Conservation (phyloP, 306 rosid genomes). For the Acacia confusa region DNA sequence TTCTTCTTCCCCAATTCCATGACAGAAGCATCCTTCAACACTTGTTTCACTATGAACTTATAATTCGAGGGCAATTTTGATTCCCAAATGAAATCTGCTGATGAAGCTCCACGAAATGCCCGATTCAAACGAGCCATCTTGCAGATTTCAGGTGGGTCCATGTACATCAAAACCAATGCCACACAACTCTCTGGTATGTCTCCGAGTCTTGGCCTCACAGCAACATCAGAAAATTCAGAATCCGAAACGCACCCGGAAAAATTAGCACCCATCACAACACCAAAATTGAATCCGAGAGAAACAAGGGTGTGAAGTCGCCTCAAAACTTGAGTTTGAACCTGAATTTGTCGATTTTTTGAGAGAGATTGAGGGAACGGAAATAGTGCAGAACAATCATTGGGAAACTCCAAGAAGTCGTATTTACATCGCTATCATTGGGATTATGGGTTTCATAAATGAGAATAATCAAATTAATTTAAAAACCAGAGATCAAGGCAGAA, state of each 20-base stretch:
- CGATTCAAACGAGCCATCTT: conserved; percentile 66
- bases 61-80: conserved; percentile 76
- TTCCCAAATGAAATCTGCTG: conserved; percentile 88
- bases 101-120: conserved; percentile 73
- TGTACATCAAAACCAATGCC: conserved; percentile 59
- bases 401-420: not conserved
- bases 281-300: not conserved
- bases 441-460: not conserved
- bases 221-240: conserved; percentile 29
- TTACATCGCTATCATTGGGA: not conserved
- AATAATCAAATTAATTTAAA: not conserved
- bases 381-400: conserved; percentile 10
- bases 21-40: conserved; percentile 38
- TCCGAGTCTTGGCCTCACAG: conserved; percentile 56
- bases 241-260: conserved; percentile 50
- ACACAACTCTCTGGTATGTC: conserved; percentile 85
- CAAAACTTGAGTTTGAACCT: conserved; percentile 58
- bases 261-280: conserved; percentile 57
- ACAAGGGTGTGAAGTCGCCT: conserved; percentile 27
- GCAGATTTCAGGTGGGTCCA: conserved; percentile 82
- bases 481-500: not conserved
- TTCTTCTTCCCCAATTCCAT: conserved; percentile 40
- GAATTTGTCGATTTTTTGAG: conserved; percentile 57
- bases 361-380: conserved; percentile 48
- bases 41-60: conserved; percentile 53